Evolutionary conservation across 139 green algal species (phyloP).

Genomic region (Zygnema cylindricum): DNA sequence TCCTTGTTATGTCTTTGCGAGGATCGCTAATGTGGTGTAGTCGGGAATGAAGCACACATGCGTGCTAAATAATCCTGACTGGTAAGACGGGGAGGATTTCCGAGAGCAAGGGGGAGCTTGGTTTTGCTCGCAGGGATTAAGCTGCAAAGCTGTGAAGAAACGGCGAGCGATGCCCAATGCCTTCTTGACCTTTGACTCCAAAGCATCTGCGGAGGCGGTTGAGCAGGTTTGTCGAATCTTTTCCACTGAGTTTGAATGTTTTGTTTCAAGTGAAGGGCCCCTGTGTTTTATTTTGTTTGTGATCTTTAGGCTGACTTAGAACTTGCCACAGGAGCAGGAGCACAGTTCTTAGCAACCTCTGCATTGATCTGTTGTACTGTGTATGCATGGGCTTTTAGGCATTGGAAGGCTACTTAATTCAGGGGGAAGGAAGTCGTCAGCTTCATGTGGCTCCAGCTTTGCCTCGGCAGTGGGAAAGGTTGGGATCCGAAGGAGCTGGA

Average conservation of each 20-base stretch:
- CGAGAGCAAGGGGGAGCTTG: neutral
- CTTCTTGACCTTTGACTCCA: conserved; percentile 23
- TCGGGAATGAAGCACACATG: neutral
- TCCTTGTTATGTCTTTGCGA: too few species aligned
- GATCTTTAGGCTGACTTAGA: neutral
- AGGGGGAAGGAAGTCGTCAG: conserved; percentile 13
- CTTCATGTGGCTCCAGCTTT: conserved; percentile 16
- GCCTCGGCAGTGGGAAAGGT: neutral
- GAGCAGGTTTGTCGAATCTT: conserved; percentile 6
- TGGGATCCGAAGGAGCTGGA: neutral
- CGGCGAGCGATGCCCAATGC: conserved; percentile 8
- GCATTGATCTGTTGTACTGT: conserved; percentile 2
- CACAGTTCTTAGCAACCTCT: neutral
- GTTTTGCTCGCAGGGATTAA: conserved; percentile 28
- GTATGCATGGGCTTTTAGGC: neutral
- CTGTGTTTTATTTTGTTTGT: neutral
- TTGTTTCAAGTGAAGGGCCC: neutral
- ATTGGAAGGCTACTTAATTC: neutral
- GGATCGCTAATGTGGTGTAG: neutral
- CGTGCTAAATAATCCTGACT: conserved; percentile 5
- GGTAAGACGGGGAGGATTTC: neutral
- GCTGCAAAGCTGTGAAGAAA: conserved; percentile 25
- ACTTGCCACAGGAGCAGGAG: neutral
- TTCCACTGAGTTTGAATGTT: neutral
- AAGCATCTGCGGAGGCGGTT: conserved; percentile 15